Evolutionary conservation across 1,139 yeast species (phyloP).

Genomic region (Pneumocystis oryctolagi): DNA sequence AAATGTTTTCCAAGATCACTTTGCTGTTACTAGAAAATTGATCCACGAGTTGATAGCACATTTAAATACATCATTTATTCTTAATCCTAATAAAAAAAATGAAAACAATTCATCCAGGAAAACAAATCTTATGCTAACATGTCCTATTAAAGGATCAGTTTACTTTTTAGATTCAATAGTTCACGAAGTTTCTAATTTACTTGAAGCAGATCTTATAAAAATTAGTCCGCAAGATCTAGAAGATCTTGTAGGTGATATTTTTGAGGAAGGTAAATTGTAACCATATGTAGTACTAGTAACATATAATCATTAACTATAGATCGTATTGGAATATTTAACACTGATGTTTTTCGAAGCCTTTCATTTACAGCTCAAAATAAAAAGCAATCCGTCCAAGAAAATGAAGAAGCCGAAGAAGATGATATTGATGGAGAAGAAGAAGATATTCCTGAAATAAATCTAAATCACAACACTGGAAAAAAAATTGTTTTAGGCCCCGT

Average conservation of each 20-base stretch:
- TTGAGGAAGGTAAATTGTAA: not conserved
- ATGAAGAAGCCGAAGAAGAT: not conserved
- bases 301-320: not conserved
- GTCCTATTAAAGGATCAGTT: not conserved
- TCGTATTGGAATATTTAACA: not conserved
- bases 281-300: not conserved
- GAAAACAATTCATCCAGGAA: not conserved
- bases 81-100: not conserved
- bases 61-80: not conserved
- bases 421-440: not conserved
- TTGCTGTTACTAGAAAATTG: not conserved
- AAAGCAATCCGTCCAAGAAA: not conserved
- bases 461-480: not conserved
- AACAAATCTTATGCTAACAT: not conserved
- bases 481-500: not conserved
- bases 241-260: not conserved
- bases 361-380: not conserved
- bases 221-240: conserved; percentile 1
- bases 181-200: not conserved
- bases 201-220: conserved; percentile 1
- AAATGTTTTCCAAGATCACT: not conserved
- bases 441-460: not conserved
- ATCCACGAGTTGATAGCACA: not conserved
- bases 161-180: not conserved
- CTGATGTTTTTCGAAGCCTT: not conserved